Percentiles rank a stretch among this genome's conserved stretches.
Evolutionary conservation across 805 yeast species (phyloP).

Genomic region (Priceomyces castillae): DNA sequence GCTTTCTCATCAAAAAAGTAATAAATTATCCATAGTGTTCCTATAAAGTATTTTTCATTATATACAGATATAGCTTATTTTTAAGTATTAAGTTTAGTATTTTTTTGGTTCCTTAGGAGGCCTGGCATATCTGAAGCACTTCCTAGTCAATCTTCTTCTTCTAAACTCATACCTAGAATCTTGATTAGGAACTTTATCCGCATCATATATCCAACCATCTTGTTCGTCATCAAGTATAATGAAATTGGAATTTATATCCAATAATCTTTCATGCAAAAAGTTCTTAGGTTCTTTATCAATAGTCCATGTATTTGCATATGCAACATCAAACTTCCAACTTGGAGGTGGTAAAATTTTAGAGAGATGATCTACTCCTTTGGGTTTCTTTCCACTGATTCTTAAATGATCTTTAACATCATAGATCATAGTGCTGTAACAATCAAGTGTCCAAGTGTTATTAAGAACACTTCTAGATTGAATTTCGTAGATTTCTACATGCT

Average conservation of each 20-base stretch:
- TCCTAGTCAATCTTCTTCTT: conserved; percentile 55
- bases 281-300: conserved; percentile 51
- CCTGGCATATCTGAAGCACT: conserved; percentile 45
- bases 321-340: conserved; percentile 68
- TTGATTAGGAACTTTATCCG: conserved; percentile 17
- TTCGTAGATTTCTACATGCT: conserved; percentile 75
- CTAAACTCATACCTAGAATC: conserved; percentile 48
- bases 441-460: conserved; percentile 59
- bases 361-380: conserved; percentile 59
- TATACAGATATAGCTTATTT: neutral
- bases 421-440: conserved; percentile 51
- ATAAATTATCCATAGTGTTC: no score
- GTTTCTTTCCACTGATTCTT: conserved; percentile 47
- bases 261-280: conserved; percentile 53
- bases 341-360: conserved; percentile 61
- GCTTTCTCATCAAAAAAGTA: no score
- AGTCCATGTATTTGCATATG: conserved; percentile 57
- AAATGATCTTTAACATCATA: conserved; percentile 51
- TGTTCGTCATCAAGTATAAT: conserved; percentile 26
- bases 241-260: conserved; percentile 15
- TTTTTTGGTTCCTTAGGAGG: conserved; percentile 13
- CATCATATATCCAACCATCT: conserved; percentile 54
- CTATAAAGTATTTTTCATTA: no score
- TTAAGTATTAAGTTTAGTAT: neutral
- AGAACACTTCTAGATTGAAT: conserved; percentile 64